Base-by-base conservation (phyloP, 1,284 basidiomycete genomes). In the Takashimella tepidaria region DNA sequence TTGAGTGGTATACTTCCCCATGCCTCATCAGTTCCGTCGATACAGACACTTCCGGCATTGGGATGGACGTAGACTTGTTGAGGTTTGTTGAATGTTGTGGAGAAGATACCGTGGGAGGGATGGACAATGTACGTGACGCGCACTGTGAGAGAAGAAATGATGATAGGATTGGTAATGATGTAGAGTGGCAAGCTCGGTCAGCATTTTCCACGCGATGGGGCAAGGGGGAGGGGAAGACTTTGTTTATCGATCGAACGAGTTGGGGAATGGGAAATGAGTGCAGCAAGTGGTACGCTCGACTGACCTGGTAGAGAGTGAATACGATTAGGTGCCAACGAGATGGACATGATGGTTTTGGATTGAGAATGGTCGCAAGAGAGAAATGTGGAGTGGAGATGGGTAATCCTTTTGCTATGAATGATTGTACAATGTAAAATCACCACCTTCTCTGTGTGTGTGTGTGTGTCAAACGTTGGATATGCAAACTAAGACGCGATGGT, bases 1-100 rank as follows among this genome's bases (percentile, higher is more conserved):
- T 74, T 74, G 46, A 74, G 62, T 51, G 70, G 69, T 49, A 73
- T 74, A 6, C 67, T 68, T 5, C 72, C 72, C 68, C 70, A 74
- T 6, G 60, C 57, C 46, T 72, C 71, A 11, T 68, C 63, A 12
- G 62, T 58, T 1, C 55, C 58, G 49, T 57, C 60, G 22, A 49
- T 45, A n/a, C 40, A 50, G n/a, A 48, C 44, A 26, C 51, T 58
- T 11, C 61, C 59, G 0, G 66, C 59, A 20, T 55, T 63, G 10
- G 69, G 66, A 47, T 74, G 70, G 2, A 74, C 68, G 45, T 74
- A 74, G 21, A 74, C 72, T 42, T 70, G 66, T 45, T 73, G 69
- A n/a, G 58, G 61, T 1, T 56, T 31, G 16, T 61, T 22, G 47
- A 74, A 69, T 41, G 69, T 44, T 5, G 70, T 62, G 13, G 66